These are phyloP conservation scores for Phytophthora palmivora DNA, from an alignment of 352 stramenopile genomes.

Conservation along the genomic window DNA sequence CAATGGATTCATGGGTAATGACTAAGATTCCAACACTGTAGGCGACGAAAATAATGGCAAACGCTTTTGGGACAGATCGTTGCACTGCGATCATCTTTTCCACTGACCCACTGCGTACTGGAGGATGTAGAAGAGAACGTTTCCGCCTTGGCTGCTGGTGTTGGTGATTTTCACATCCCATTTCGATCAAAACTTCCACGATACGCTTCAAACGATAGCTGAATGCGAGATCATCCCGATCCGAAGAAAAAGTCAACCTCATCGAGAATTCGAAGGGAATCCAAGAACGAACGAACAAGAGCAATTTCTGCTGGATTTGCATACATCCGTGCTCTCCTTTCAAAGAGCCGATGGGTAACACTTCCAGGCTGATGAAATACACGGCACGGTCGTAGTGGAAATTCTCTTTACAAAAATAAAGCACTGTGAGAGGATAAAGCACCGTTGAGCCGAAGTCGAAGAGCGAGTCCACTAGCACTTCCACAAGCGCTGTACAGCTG, in stretches of 20 bases:
- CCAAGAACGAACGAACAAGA: constrained; percentile 35
- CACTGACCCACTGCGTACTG: background rate
- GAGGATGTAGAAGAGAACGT: too few relatives aligned
- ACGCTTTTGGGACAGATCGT: constrained; percentile 1
- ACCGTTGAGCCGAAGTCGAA: constrained; percentile 47
- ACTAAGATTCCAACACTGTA: constrained; percentile 20
- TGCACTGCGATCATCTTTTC: background rate
- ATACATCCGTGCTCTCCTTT: constrained; percentile 37
- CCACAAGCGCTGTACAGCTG: constrained; percentile 22
- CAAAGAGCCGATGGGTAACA: constrained; percentile 38
- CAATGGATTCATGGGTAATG: constrained; percentile 16
- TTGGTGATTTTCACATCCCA: constrained; percentile 1
- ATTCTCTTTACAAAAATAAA: constrained; percentile 27
- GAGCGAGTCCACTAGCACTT: constrained; percentile 42
- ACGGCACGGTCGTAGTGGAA: constrained; percentile 43
- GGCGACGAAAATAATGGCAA: constrained; percentile 16
- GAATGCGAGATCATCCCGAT: constrained; percentile 45
- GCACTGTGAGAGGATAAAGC: constrained; percentile 32
- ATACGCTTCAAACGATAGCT: constrained; percentile 46
- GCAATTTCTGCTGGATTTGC: constrained; percentile 38
- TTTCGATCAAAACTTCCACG: constrained; percentile 33
- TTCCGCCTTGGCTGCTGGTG: background rate
- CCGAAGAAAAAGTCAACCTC: constrained; percentile 33
- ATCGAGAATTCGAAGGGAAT: constrained; percentile 41
- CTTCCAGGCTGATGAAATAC: constrained; percentile 31